phyloP scores from a whole-genome alignment of 495 filamentous ascomycete species.

The Xeromyces bisporus region DNA sequence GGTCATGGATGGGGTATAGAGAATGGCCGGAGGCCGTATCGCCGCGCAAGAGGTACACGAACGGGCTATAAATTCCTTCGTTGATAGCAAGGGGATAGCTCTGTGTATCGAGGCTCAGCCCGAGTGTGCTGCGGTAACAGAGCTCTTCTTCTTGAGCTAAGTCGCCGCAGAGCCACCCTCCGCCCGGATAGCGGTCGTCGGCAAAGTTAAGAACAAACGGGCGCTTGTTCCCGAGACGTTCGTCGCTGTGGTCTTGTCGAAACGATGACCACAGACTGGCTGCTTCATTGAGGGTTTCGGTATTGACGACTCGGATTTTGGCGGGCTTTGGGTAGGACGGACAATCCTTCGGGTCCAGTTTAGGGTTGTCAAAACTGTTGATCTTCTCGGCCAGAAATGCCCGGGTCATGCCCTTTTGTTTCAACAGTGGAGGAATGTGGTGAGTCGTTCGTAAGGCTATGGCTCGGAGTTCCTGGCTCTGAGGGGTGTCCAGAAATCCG shows the following conservation, averaged over 20 bases:
- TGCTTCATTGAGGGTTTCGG: not conserved
- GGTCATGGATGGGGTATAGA: not conserved
- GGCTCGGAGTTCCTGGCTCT: too few relatives aligned
- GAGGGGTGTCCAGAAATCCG: too few relatives aligned
- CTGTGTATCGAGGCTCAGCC: constrained; percentile 27
- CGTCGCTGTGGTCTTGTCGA: not conserved
- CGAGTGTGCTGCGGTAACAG: constrained; percentile 40
- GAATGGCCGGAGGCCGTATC: not conserved
- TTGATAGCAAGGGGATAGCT: constrained; percentile 39
- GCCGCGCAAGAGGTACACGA: not conserved
- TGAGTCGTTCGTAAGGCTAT: too few relatives aligned
- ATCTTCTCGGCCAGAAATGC: too few relatives aligned
- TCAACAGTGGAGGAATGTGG: too few relatives aligned
- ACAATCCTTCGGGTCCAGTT: not conserved
- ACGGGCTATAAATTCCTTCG: constrained; percentile 25
- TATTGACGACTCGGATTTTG: not conserved
- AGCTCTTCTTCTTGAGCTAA: constrained; percentile 44
- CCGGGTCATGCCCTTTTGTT: too few relatives aligned
- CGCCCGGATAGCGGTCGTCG: constrained; percentile 32
- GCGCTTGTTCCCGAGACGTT: not conserved
- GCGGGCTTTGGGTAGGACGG: not conserved
- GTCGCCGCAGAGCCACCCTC: constrained; percentile 36
- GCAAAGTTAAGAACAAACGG: constrained; percentile 33
- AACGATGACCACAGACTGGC: not conserved
- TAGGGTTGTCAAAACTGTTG: too few relatives aligned